phyloP scores from a whole-genome alignment of 2,329 filamentous ascomycete species.

The Ophiobolus disseminans region DNA sequence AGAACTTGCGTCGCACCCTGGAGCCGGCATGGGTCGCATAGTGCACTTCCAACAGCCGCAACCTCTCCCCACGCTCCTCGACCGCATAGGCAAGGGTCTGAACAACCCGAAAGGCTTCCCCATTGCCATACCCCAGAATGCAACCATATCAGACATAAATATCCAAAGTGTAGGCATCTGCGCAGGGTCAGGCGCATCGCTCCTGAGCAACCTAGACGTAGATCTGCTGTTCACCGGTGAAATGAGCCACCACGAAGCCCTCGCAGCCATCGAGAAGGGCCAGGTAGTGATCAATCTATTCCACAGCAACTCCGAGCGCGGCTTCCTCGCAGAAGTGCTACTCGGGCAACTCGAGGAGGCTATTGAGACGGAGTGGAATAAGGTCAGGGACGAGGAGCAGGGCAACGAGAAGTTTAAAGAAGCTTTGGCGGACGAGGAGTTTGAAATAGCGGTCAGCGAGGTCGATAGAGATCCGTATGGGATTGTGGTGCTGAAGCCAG shows the following conservation, averaged over 20 bases:
- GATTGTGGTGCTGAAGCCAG: slow-evolving; percentile 57
- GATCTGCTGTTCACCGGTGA: slow-evolving; percentile 92
- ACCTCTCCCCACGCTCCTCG: slow-evolving; percentile 64
- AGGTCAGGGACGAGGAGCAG: slow-evolving; percentile 53
- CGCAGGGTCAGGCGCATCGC: slow-evolving; percentile 82
- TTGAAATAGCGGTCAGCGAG: slow-evolving; percentile 76
- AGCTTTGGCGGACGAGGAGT: slow-evolving; percentile 60
- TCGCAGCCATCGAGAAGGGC: slow-evolving; percentile 84
- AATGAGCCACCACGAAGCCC: slow-evolving; percentile 89
- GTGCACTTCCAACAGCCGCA: slow-evolving; percentile 63
- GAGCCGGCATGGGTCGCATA: slow-evolving; percentile 68
- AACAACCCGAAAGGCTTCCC: slow-evolving; percentile 72
- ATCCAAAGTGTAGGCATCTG: slow-evolving; percentile 82
- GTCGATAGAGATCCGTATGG: slow-evolving; percentile 88
- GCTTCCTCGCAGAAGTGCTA: slow-evolving; percentile 77
- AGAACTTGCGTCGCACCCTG: slow-evolving; percentile 49
- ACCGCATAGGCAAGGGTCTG: slow-evolving; percentile 66
- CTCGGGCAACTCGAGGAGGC: slow-evolving; percentile 67
- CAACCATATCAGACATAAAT: slow-evolving; percentile 59
- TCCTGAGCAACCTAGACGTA: slow-evolving; percentile 73
- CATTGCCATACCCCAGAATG: slow-evolving; percentile 68
- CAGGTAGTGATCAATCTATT: slow-evolving; percentile 84
- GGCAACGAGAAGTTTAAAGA: slow-evolving; percentile 52
- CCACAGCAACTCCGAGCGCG: slow-evolving; percentile 91
- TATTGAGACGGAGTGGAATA: slow-evolving; percentile 64